Evolutionary conservation across 1,284 basidiomycete genomes (phyloP), one percentile per base, ranked within the genome.

Genomic region (Melampsora allii-populina): DNA sequence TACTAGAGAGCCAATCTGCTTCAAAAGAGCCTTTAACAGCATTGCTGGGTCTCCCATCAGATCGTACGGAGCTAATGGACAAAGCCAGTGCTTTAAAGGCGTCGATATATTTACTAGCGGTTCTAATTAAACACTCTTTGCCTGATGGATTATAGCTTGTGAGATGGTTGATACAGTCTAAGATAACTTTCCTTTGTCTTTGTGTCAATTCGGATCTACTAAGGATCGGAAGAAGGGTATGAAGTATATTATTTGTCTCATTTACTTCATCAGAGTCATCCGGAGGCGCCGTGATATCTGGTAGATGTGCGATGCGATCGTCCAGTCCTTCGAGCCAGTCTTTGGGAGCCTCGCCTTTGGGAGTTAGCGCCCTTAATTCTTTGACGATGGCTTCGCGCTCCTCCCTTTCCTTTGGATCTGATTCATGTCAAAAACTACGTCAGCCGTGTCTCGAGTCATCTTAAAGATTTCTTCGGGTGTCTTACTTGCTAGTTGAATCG

Each of bases 1-100:
- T 56, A 56, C 53, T 56, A 29, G 53, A 27, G 4, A 56, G 53
- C 53, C 53, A 56, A 56, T 56, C 53, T 12, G 53, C 53, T 56
- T 56, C 53, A 19, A 56, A 56, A 29, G 53, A 56, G 2, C 53
- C 53, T 56, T 56, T 56, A 29, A 56, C 53, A 56, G 53, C 21
- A 56, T 7, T 21, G 27, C 53, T 56, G 24, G 53, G 53, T 56
- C 21, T 29, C 27, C 53, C 53, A 14, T 56, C 53, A 21, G 53
- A 29, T 56, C 53, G 21, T 14, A 29, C 27, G 10, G 53, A 56
- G n/a, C 53, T 56, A 19, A 56, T 56, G 53, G 53, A 56, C 5
- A 29, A 56, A n/a, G 53, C 53, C 21, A 56, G 53, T 24, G 53
- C 53, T 29, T 21, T 56, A 14, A 56, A 56, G 53, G 19, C 53